Conservation (phyloP, 1,139 yeast genomes). For the Schwanniomyces etchellsii region DNA sequence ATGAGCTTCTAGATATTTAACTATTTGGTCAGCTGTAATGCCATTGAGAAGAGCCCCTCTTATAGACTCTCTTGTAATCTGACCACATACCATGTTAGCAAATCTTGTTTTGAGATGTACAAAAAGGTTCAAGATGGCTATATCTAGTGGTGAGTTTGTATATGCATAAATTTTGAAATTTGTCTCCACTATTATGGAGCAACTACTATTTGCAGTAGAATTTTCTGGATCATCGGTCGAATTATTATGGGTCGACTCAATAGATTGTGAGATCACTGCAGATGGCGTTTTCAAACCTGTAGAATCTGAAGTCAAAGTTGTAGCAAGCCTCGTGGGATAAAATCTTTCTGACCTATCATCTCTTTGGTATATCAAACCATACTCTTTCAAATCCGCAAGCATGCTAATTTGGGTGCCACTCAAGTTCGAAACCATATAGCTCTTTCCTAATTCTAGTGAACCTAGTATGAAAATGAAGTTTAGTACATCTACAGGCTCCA, state of each 20-base stretch:
- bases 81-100: slow-evolving; percentile 90
- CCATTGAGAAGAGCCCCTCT: slow-evolving; percentile 82
- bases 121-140: slow-evolving; percentile 84
- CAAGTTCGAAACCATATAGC: slow-evolving; percentile 66
- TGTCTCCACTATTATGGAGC: slow-evolving; percentile 85
- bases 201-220: slow-evolving; percentile 29
- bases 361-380: slow-evolving; percentile 83
- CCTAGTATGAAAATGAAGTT: slow-evolving; percentile 93
- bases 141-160: slow-evolving; percentile 91
- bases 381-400: slow-evolving; percentile 86
- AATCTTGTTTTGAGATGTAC: slow-evolving; percentile 82
- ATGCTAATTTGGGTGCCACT: slow-evolving; percentile 79
- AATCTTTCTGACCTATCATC: slow-evolving; percentile 57
- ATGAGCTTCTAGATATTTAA: slow-evolving; percentile 82
- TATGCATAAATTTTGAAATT: slow-evolving; percentile 91
- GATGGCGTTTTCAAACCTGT: slow-evolving; percentile 66
- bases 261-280: slow-evolving; percentile 59
- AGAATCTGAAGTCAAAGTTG: slow-evolving; percentile 83
- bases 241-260: slow-evolving; percentile 24
- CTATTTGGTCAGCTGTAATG: slow-evolving; percentile 91
- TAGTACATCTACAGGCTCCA: slow-evolving; percentile 95
- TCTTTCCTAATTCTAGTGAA: slow-evolving; percentile 83
- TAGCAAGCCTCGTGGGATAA: slow-evolving; percentile 88
- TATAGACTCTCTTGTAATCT: slow-evolving; percentile 86
- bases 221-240: slow-evolving; percentile 11